Percentiles rank a stretch among this genome's conserved stretches.
Evolutionary conservation across 164 flowering plant genomes (phyloP).

Genomic region (Macadamia tetraphylla): DNA sequence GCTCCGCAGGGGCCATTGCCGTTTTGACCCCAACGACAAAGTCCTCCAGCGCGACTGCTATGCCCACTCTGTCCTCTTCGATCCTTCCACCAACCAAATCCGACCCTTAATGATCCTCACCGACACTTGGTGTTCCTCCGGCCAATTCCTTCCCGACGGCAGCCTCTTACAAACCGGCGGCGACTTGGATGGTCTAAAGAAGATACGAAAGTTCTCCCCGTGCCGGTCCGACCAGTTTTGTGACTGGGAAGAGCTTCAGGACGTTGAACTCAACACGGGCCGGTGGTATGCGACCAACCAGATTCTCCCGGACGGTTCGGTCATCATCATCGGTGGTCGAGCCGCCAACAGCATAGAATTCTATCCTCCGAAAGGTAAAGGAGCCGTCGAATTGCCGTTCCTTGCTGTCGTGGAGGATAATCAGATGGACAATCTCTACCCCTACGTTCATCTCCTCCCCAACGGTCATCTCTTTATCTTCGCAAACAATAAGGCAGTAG

Average conservation of each 20-base stretch:
- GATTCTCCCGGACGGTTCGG: constrained; percentile 41
- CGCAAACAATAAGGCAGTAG: constrained; percentile 61
- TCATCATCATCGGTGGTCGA: constrained; percentile 40
- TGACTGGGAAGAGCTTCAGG: constrained; percentile 42
- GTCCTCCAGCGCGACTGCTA: constrained; percentile 58
- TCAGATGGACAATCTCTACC: constrained; percentile 84
- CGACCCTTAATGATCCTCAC: constrained; percentile 77
- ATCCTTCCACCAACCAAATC: constrained; percentile 42
- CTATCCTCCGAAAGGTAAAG: constrained; percentile 42
- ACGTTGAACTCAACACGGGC: constrained; percentile 18
- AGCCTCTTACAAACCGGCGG: constrained; percentile 88
- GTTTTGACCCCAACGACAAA: constrained; percentile 35
- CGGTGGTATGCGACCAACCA: constrained; percentile 50
- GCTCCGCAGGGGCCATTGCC: constrained; percentile 53
- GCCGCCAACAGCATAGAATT: constrained; percentile 43
- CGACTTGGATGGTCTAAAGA: constrained; percentile 48
- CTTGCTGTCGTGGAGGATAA: constrained; percentile 44
- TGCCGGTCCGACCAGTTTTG: constrained; percentile 29
- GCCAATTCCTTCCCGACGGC: constrained; percentile 84
- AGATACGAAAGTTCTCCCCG: constrained; percentile 46
- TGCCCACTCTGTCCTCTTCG: constrained; percentile 72
- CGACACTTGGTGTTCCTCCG: constrained; percentile 99
- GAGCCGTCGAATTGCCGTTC: constrained; percentile 48
- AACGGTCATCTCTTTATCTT: constrained; percentile 73
- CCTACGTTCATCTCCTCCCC: constrained; percentile 80